phyloP scores from a whole-genome alignment of 2,329 filamentous ascomycete genomes.

The Elsinoe arachidis region DNA sequence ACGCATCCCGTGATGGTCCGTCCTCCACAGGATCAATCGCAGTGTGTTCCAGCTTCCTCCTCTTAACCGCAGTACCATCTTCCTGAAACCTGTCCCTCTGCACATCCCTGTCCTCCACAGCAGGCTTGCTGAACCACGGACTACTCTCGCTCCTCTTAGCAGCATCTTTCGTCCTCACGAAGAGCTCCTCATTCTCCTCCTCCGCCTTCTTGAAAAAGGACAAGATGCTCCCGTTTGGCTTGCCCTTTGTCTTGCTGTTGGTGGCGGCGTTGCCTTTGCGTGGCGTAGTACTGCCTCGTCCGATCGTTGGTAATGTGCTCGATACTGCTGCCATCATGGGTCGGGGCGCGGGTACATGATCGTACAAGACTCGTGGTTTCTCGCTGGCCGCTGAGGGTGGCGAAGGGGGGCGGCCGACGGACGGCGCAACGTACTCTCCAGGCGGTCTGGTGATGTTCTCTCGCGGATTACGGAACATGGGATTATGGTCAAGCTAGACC shows the following conservation, averaged over 20 bases:
- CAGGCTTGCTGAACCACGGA: conserved; percentile 11
- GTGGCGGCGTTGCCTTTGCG: conserved; percentile 28
- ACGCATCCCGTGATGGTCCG: conserved; percentile 25
- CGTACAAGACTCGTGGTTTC: conserved; percentile 10
- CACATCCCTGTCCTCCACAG: conserved; percentile 19
- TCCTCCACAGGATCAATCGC: conserved; percentile 25
- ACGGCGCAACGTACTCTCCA: conserved; percentile 32
- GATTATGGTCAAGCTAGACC: neutral
- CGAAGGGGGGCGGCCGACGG: conserved; percentile 45
- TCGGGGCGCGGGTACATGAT: conserved; percentile 17
- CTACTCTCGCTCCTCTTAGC: neutral
- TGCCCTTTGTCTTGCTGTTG: conserved; percentile 32
- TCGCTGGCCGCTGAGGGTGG: conserved; percentile 30
- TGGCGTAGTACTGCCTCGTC: conserved; percentile 25
- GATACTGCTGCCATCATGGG: conserved; percentile 24
- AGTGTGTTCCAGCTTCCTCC: conserved; percentile 27
- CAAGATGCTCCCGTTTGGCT: conserved; percentile 44
- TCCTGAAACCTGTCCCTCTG: conserved; percentile 35
- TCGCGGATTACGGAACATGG: conserved; percentile 49
- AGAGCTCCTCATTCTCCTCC: conserved; percentile 27
- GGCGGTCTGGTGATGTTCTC: conserved; percentile 34
- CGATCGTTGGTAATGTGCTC: conserved; percentile 23
- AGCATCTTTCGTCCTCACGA: conserved; percentile 22
- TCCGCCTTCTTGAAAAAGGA: conserved; percentile 47
- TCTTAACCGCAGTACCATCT: conserved; percentile 34